These are phyloP conservation scores for Begonia peltatifolia DNA, from an alignment of 306 rosid genomes.

Conservation along the genomic window DNA sequence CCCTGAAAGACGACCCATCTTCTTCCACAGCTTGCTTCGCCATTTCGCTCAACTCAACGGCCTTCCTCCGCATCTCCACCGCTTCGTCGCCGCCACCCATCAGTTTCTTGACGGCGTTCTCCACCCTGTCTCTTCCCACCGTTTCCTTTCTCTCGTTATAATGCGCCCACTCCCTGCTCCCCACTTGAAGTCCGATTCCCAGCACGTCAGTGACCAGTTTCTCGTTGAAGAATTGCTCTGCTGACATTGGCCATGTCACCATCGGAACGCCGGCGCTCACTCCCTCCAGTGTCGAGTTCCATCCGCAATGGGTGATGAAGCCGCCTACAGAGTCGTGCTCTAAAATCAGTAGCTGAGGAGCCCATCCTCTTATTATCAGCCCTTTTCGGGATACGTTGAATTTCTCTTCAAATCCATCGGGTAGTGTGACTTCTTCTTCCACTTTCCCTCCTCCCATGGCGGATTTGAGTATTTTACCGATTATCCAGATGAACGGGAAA, in stretches of 20 bases:
- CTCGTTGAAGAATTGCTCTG: conserved; percentile 65
- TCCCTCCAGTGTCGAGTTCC: conserved; percentile 64
- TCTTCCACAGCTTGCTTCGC: conserved; percentile 32
- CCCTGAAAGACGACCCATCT: conserved; percentile 34
- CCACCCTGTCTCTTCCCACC: conserved; percentile 25
- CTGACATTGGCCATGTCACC: conserved; percentile 61
- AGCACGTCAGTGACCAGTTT: conserved; percentile 38
- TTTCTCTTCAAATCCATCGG: conserved; percentile 33
- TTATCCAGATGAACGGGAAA: conserved; percentile 11
- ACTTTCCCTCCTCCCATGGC: background rate
- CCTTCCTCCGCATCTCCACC: conserved; percentile 33
- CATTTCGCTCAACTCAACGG: conserved; percentile 14
- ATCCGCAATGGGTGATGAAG: conserved; percentile 65
- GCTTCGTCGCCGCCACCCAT: conserved; percentile 37
- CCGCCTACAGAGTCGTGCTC: conserved; percentile 46
- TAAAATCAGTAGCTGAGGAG: conserved; percentile 46
- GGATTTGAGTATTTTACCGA: conserved; percentile 2
- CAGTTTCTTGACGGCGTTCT: conserved; percentile 33
- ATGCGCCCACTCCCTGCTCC: conserved; percentile 42
- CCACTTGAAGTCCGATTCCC: conserved; percentile 41
- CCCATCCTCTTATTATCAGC: conserved; percentile 53
- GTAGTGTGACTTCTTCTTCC: conserved; percentile 6
- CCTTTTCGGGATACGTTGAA: conserved; percentile 30
- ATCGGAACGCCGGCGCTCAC: conserved; percentile 36
- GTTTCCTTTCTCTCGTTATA: conserved; percentile 17